Percentiles rank a stretch among this genome's conserved stretches.
Conservation (phyloP, 148 eudicot genomes). For the Beta vulgaris region DNA sequence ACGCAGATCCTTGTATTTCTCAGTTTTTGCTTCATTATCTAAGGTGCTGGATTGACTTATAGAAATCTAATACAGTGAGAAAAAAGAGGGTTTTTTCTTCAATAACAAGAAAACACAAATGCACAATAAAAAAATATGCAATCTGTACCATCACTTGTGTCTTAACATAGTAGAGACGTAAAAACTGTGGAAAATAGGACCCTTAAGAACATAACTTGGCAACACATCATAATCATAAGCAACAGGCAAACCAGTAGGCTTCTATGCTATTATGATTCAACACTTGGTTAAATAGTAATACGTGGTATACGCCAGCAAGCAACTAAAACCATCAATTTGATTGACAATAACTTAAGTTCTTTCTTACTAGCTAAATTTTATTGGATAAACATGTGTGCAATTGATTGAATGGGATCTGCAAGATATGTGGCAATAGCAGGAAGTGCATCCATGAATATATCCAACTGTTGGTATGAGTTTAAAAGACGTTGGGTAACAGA, state of each 20-base stretch:
- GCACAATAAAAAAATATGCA: not conserved
- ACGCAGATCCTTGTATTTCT: constrained; percentile 85
- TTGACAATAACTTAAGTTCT: not conserved
- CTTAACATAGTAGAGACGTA: not conserved
- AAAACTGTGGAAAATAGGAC: not conserved
- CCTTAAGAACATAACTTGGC: not conserved
- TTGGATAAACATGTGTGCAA: not conserved
- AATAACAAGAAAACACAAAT: not conserved
- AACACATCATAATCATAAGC: not conserved
- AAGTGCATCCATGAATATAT: not conserved
- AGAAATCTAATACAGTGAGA: constrained; percentile 48
- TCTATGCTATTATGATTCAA: not conserved
- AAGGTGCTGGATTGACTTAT: constrained; percentile 71
- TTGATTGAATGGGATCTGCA: not conserved
- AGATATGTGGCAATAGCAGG: not conserved
- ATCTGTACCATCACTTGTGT: not conserved
- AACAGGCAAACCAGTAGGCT: not conserved
- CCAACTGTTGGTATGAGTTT: not conserved
- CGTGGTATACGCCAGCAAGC: not conserved
- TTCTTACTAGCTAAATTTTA: not conserved
- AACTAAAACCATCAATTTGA: not conserved
- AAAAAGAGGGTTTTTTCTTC: constrained; percentile 10
- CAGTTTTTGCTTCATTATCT: constrained; percentile 72
- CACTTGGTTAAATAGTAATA: not conserved
- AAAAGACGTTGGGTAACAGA: not conserved